These are phyloP conservation scores for Exophiala sideris DNA, from an alignment of 2,329 filamentous ascomycete genomes.

Conservation along the genomic window DNA sequence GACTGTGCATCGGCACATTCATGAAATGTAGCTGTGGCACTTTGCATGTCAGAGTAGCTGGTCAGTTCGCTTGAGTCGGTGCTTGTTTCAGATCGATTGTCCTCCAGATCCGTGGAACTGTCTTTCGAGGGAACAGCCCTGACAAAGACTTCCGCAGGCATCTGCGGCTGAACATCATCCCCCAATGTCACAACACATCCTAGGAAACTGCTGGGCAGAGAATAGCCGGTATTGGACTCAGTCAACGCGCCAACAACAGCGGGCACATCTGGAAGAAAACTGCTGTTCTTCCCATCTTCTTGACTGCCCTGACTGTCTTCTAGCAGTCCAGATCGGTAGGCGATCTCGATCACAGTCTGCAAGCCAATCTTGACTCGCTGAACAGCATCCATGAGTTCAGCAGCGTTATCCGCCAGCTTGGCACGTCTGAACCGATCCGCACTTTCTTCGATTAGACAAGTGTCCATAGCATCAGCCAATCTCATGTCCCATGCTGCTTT, in stretches of 20 bases:
- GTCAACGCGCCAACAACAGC: background rate
- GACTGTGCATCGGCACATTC: background rate
- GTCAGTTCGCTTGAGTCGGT: background rate
- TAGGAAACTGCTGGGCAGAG: background rate
- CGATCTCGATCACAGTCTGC: slow-evolving; percentile 3
- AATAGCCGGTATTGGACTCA: background rate
- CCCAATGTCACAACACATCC: background rate
- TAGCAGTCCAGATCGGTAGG: background rate
- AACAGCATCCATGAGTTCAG: slow-evolving; percentile 1
- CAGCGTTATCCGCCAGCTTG: background rate
- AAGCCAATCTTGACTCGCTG: slow-evolving; percentile 6
- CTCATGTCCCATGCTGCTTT: slow-evolving; percentile 6
- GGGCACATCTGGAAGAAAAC: background rate
- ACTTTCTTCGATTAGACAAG: background rate
- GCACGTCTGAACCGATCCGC: background rate
- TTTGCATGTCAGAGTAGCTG: background rate
- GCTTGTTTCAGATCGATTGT: background rate
- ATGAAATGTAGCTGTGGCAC: background rate
- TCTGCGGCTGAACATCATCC: background rate
- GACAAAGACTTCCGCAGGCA: background rate
- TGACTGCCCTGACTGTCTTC: background rate
- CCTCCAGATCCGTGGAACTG: background rate
- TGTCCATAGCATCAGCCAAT: background rate
- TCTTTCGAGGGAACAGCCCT: background rate
- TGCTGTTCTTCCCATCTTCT: background rate